Conservation (phyloP, 345 rosid species). For the Camelina laxa region DNA sequence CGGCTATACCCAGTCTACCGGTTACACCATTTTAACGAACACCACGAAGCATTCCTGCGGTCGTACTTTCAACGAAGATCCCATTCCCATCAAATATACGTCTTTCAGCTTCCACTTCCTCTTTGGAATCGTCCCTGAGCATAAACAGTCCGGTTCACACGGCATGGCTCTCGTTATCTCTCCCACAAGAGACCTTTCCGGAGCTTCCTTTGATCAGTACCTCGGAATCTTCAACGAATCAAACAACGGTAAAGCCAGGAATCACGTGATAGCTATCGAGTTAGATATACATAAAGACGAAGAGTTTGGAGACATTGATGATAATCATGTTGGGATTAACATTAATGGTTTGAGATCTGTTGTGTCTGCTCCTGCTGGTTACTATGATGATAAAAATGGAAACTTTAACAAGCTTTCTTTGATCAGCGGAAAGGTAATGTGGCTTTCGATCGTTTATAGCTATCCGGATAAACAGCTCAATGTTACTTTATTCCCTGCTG, state of each 20-base stretch:
- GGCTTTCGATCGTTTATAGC: slow-evolving; percentile 55
- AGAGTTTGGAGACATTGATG: slow-evolving; percentile 48
- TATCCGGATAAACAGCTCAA: slow-evolving; percentile 33
- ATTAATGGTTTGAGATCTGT: slow-evolving; percentile 49
- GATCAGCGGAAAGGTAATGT: slow-evolving; percentile 38
- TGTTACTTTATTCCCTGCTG: slow-evolving; percentile 51
- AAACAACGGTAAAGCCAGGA: slow-evolving; percentile 45
- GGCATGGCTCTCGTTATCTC: slow-evolving; percentile 56
- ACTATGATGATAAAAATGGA: slow-evolving; percentile 38
- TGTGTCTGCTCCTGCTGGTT: slow-evolving; percentile 46
- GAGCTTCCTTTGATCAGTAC: slow-evolving; percentile 35
- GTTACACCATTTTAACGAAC: slow-evolving; percentile 55
- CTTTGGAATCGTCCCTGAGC: slow-evolving; percentile 53
- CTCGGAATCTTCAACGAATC: slow-evolving; percentile 52
- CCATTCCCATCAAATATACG: slow-evolving; percentile 40
- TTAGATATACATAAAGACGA: slow-evolving; percentile 51
- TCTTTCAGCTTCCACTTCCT: slow-evolving; percentile 55
- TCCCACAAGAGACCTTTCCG: slow-evolving; percentile 49
- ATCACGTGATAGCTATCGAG: slow-evolving; percentile 56
- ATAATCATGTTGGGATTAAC: slow-evolving; percentile 67
- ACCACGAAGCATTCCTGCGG: slow-evolving; percentile 34
- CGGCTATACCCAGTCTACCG: background rate
- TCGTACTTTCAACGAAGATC: slow-evolving; percentile 49
- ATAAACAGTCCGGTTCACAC: slow-evolving; percentile 39
- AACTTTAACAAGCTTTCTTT: background rate